Percentiles rank a stretch among this genome's conserved stretches.
Evolutionary conservation across 805 yeast genomes (phyloP).

Genomic region (Suhomyces faveliae): DNA sequence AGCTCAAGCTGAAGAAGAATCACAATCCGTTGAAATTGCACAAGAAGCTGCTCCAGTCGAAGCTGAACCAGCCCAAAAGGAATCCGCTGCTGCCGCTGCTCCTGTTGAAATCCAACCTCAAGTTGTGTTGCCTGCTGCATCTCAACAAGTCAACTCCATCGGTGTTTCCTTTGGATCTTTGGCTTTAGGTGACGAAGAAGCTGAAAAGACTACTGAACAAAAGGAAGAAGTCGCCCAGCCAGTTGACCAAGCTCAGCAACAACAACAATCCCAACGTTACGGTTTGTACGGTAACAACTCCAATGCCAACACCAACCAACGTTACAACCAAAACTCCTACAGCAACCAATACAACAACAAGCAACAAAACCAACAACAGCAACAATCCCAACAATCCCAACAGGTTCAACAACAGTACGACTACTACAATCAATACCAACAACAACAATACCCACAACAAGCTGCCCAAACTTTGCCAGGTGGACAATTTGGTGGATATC

Average conservation of each 20-base stretch:
- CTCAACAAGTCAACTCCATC: constrained; percentile 45
- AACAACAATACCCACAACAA: constrained; percentile 43
- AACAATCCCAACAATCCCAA: constrained; percentile 16
- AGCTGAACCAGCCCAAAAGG: constrained; percentile 13
- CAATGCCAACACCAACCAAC: constrained; percentile 3
- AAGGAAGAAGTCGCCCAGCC: constrained; percentile 7
- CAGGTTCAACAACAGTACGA: constrained; percentile 21
- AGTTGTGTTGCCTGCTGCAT: constrained; percentile 52
- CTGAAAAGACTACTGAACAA: constrained; percentile 15
- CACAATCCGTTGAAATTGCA: constrained; percentile 5
- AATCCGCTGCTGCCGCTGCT: constrained; percentile 13
- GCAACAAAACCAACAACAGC: constrained; percentile 12
- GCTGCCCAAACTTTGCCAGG: constrained; percentile 41
- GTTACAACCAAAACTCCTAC: constrained; percentile 6
- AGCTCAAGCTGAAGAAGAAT: background rate
- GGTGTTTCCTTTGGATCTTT: constrained; percentile 67
- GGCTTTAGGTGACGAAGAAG: constrained; percentile 45
- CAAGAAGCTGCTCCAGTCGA: constrained; percentile 11
- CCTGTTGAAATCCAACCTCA: constrained; percentile 27
- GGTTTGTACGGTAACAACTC: constrained; percentile 13
- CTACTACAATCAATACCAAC: constrained; percentile 36
- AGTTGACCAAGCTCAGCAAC: constrained; percentile 9
- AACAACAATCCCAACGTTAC: constrained; percentile 10
- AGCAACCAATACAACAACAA: constrained; percentile 11
- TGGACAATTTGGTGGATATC: constrained; percentile 42